phyloP scores from a whole-genome alignment of 2,329 filamentous ascomycete species.

The Microsporum audouinii region DNA sequence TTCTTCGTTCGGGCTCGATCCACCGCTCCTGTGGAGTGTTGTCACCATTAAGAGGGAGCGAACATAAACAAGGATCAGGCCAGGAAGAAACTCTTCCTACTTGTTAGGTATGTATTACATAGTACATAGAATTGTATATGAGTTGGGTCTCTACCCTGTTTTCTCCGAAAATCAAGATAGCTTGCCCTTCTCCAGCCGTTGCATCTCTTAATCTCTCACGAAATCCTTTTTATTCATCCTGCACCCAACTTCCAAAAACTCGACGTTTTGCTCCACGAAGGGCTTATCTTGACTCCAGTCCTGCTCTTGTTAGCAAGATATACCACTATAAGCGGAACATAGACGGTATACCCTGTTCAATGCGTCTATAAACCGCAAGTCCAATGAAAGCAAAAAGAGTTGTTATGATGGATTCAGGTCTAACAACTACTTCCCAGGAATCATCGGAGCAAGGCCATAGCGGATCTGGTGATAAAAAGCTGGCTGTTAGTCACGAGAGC shows the following conservation, averaged over 20 bases:
- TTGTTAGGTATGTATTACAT: too few relatives aligned
- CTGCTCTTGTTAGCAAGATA: background rate
- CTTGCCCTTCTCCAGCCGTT: too few relatives aligned
- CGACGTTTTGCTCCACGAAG: background rate
- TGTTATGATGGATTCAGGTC: constrained; percentile 1
- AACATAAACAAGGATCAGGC: background rate
- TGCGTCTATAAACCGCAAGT: background rate
- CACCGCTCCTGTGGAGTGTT: background rate
- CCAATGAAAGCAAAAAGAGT: background rate
- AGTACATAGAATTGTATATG: background rate
- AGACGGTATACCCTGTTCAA: background rate
- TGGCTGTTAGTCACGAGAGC: background rate
- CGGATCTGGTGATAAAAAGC: constrained; percentile 5
- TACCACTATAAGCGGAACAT: background rate
- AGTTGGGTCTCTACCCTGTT: background rate
- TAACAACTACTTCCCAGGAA: constrained; percentile 10
- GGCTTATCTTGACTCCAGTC: background rate
- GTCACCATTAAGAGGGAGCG: background rate
- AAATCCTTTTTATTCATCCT: background rate
- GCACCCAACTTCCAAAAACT: background rate
- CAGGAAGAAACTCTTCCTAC: background rate
- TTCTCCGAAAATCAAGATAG: too few relatives aligned
- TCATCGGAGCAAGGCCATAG: background rate
- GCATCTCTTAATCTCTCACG: too few relatives aligned
- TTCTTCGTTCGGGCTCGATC: background rate